These are phyloP conservation scores for Penicillium sp. DNA, from an alignment of 2,329 filamentous ascomycete genomes.

Conservation along the genomic window DNA sequence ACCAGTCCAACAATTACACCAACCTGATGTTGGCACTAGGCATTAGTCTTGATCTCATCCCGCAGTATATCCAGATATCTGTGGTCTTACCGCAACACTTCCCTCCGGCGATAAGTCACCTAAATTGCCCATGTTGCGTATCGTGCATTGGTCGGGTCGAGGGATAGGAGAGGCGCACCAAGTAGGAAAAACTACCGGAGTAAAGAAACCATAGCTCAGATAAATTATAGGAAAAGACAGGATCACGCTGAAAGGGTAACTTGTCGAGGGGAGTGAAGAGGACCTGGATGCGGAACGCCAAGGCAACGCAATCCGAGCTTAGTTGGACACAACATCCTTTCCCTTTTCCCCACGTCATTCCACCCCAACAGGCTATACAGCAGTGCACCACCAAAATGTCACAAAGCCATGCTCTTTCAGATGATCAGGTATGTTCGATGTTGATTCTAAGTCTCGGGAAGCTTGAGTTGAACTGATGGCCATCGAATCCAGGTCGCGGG, in stretches of 20 bases:
- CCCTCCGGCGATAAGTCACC: slow-evolving; percentile 74
- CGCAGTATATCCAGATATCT: slow-evolving; percentile 9
- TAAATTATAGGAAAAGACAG: slow-evolving; percentile 2
- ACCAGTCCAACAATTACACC: slow-evolving; percentile 90
- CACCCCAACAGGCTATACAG: slow-evolving; percentile 13
- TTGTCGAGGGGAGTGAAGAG: slow-evolving; percentile 10
- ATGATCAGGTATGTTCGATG: slow-evolving; percentile 73
- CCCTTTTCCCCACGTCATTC: slow-evolving; percentile 21
- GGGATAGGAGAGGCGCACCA: slow-evolving; percentile 40
- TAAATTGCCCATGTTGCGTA: slow-evolving; percentile 62
- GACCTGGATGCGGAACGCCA: slow-evolving; percentile 23
- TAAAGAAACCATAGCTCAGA: slow-evolving; percentile 18
- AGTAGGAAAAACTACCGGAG: slow-evolving; percentile 17
- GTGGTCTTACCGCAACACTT: slow-evolving; percentile 65
- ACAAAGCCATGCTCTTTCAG: slow-evolving; percentile 89
- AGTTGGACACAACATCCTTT: slow-evolving; percentile 23
- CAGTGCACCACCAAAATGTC: slow-evolving; percentile 66
- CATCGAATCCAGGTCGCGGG: slow-evolving; percentile 69
- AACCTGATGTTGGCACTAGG: slow-evolving; percentile 56
- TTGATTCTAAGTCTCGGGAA: not conserved
- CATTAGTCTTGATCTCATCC: slow-evolving; percentile 14
- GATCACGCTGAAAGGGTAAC: slow-evolving; percentile 7
- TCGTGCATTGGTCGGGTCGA: slow-evolving; percentile 36
- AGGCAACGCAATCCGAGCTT: slow-evolving; percentile 22
- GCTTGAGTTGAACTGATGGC: slow-evolving; percentile 12